Percentiles rank a stretch among this genome's conserved stretches.
phyloP scores from a whole-genome alignment of 768 basidiomycete species.

The Agrocybe praecox region DNA sequence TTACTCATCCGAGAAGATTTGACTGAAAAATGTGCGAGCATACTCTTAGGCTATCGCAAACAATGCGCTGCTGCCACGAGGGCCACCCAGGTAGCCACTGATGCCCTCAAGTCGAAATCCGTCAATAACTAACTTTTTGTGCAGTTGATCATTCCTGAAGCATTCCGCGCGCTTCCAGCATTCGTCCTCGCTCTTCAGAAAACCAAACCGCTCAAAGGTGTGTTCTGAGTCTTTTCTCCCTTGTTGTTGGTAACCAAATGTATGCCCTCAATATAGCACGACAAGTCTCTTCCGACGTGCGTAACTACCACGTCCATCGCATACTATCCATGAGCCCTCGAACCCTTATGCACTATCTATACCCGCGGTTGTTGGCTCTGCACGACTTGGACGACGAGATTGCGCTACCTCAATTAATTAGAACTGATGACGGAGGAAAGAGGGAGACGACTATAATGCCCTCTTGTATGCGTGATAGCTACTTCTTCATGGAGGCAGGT shows the following conservation, averaged over 20 bases:
- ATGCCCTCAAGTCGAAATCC: not conserved
- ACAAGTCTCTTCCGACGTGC: constrained; percentile 91
- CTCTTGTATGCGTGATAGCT: constrained; percentile 76
- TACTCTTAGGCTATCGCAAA: constrained; percentile 84
- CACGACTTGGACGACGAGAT: constrained; percentile 78
- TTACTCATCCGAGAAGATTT: constrained; percentile 82
- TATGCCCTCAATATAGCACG: constrained; percentile 57
- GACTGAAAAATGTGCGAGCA: constrained; percentile 79
- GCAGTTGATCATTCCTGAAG: constrained; percentile 93
- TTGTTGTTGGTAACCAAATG: not conserved
- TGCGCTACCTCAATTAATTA: constrained; percentile 60
- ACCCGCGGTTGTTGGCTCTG: constrained; percentile 85
- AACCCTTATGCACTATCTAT: constrained; percentile 74
- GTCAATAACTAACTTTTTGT: not conserved
- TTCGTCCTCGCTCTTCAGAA: constrained; percentile 84
- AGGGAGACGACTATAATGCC: constrained; percentile 70
- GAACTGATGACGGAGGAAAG: constrained; percentile 26
- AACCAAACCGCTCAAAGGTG: constrained; percentile 92
- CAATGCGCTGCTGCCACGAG: constrained; percentile 84
- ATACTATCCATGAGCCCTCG: constrained; percentile 73
- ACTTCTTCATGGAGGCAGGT: constrained; percentile 85
- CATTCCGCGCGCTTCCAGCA: constrained; percentile 83
- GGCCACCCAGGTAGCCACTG: constrained; percentile 68
- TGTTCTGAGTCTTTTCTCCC: not conserved
- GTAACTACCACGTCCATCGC: constrained; percentile 82